Base-by-base conservation (phyloP, 345 rosid species). In the Viola odorata region DNA sequence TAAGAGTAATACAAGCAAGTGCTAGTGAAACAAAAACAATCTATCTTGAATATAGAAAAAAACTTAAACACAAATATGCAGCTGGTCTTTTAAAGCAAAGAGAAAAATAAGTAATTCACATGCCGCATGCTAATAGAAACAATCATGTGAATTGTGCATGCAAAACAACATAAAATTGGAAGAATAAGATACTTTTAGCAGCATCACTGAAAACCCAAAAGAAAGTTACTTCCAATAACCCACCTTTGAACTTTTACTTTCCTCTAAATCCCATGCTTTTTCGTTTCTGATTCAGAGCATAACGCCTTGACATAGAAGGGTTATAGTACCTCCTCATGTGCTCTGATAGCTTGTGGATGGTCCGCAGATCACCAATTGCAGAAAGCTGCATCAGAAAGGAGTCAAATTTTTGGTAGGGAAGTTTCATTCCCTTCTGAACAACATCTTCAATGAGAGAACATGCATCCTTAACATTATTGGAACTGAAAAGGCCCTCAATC, bases 401-500 rank as follows among this genome's bases (percentile, higher is more conserved):
- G 52, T 86, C 95, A 42, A 90, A 88, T 42, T 78, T 77, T 11
- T 67, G 69, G 66, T 81, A 90, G 6, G 97, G 91, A 72, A 94
- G 68, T 68, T 85, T 94, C 68, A 90, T 64, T 44, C 86, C 87
- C 70, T 62, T 80, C 55, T 79, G 68, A 58, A 86, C 82, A 69
- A 88, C 11, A 9, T 47, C 32, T 23, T 23, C 32, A 23, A 23
- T 23, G 32, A 23, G 32, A 57, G 68, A 81, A 60, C 88, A 81
- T 5, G 95, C 97, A 62, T 90, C 91, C 61, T 86, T 77, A 37
- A 53, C 84, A 72, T 75, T 86, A 55, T 80, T 68, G 73, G 84
- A 85, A 52, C 76, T 77, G 42, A 88, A 94, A 63, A 90, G 92
- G 57, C 91, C 99, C 68, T 84, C 95, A 50, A 90, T 85, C 96